Conservation (phyloP, 208 protist genomes). For the Trypanosoma rangeli region DNA sequence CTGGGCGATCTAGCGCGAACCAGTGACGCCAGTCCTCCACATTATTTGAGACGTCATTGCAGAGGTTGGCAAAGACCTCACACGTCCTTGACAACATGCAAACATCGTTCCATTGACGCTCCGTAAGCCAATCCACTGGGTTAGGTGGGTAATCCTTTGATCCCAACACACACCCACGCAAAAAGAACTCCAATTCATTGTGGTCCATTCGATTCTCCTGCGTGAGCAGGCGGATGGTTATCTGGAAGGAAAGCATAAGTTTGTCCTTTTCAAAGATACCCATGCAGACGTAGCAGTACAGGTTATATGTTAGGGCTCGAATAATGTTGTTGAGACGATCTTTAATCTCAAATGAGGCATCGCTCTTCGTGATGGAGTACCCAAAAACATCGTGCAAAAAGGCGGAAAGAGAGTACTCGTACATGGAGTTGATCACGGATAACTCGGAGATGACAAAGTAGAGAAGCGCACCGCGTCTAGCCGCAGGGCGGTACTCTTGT, state of each 20-base stretch:
- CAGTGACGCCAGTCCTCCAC: slow-evolving; percentile 92
- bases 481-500: slow-evolving; percentile 95
- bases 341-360: slow-evolving; percentile 91
- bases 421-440: slow-evolving; percentile 98
- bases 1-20: slow-evolving; percentile 92
- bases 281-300: slow-evolving; percentile 98
- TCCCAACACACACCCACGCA: slow-evolving; percentile 97
- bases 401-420: slow-evolving; percentile 98
- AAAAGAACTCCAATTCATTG: slow-evolving; percentile 97
- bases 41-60: slow-evolving; percentile 77
- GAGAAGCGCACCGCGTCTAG: slow-evolving; percentile 96
- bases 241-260: slow-evolving; percentile 98
- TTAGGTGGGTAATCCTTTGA: slow-evolving; percentile 88
- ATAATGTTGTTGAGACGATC: slow-evolving; percentile 98
- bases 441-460: slow-evolving; percentile 98
- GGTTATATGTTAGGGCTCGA: slow-evolving; percentile 94
- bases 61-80: slow-evolving; percentile 82
- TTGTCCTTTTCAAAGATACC: slow-evolving; percentile 99
- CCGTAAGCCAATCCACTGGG: slow-evolving; percentile 92
- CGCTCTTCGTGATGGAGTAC: slow-evolving; percentile 93
- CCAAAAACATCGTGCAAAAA: slow-evolving; percentile 98
- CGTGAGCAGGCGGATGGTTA: slow-evolving; percentile 95
- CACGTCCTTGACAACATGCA: slow-evolving; percentile 76
- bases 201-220: slow-evolving; percentile 81
- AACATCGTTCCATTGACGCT: slow-evolving; percentile 96